A percentile compares a stretch with the other conserved stretches of the same genome.
These are phyloP conservation scores for Phytophthora kernoviae DNA, from an alignment of 352 stramenopile genomes.

Conservation along the genomic window DNA sequence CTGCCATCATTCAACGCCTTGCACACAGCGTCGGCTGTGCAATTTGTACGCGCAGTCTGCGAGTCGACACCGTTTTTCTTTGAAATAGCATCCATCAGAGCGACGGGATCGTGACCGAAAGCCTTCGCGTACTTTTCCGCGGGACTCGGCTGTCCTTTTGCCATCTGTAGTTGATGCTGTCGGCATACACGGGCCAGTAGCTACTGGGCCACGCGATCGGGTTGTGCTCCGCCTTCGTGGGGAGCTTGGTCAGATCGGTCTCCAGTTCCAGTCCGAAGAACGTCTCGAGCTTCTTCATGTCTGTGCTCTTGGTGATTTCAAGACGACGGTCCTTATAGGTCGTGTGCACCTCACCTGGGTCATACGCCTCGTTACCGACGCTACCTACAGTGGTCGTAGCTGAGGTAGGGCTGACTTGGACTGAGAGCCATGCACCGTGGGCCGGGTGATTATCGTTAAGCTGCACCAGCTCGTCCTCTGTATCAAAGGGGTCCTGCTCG, in stretches of 20 bases:
- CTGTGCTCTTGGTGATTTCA: conserved; percentile 43
- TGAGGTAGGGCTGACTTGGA: conserved; percentile 15
- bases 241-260: conserved; percentile 56
- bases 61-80: conserved; percentile 52
- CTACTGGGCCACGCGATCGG: conserved; percentile 67
- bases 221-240: conserved; percentile 43
- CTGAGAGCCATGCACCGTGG: conserved; percentile 21
- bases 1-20: conserved; percentile 39
- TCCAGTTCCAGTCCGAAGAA: conserved; percentile 54
- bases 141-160: conserved; percentile 36
- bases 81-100: conserved; percentile 56
- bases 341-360: conserved; percentile 16
- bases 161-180: conserved; percentile 73
- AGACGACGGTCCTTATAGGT: conserved; percentile 21
- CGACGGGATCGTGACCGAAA: conserved; percentile 47
- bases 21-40: conserved; percentile 39
- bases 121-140: conserved; percentile 57
- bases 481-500: conserved; percentile 27
- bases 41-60: conserved; percentile 31
- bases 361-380: conserved; percentile 9
- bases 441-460: conserved; percentile 42
- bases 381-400: conserved; percentile 25
- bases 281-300: conserved; percentile 55
- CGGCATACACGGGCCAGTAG: conserved; percentile 70
- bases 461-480: conserved; percentile 27